These are phyloP conservation scores for Monosporascus sp. DNA, from an alignment of 2,329 filamentous ascomycete species.

Conservation along the genomic window DNA sequence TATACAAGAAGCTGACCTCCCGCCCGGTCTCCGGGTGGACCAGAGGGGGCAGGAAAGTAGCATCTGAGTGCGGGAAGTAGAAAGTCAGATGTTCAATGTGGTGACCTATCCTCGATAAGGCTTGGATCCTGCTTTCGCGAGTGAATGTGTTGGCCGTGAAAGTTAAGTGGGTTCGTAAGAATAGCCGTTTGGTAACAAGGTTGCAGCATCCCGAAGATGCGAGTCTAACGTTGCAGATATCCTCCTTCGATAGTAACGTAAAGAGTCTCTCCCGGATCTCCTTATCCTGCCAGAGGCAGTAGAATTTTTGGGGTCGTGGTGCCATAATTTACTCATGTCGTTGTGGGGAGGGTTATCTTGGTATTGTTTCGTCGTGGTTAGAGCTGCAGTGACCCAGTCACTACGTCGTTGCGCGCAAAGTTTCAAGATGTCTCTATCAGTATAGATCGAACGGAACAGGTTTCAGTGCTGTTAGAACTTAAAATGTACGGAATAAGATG, in stretches of 20 bases:
- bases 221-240: conserved; percentile 57
- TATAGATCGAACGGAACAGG: not conserved
- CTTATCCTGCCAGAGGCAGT: conserved; percentile 51
- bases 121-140: conserved; percentile 64
- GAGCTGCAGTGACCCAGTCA: conserved; percentile 8
- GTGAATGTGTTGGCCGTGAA: conserved; percentile 74
- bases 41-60: conserved; percentile 80
- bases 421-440: not conserved
- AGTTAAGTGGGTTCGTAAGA: conserved; percentile 62
- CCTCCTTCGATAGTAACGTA: conserved; percentile 41
- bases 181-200: conserved; percentile 63
- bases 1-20: conserved; percentile 78
- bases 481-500: conserved; percentile 9
- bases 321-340: conserved; percentile 51
- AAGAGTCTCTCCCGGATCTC: conserved; percentile 46
- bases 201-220: conserved; percentile 67
- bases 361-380: conserved; percentile 8
- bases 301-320: conserved; percentile 44
- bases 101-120: conserved; percentile 70
- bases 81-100: conserved; percentile 77
- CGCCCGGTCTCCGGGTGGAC: conserved; percentile 71
- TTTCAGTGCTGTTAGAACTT: not conserved
- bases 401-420: conserved; percentile 3
- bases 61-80: conserved; percentile 66
- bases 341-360: conserved; percentile 15